These are phyloP conservation scores for Phellopilus nigrolimitatus DNA, from an alignment of 1,284 basidiomycete species.

Conservation along the genomic window DNA sequence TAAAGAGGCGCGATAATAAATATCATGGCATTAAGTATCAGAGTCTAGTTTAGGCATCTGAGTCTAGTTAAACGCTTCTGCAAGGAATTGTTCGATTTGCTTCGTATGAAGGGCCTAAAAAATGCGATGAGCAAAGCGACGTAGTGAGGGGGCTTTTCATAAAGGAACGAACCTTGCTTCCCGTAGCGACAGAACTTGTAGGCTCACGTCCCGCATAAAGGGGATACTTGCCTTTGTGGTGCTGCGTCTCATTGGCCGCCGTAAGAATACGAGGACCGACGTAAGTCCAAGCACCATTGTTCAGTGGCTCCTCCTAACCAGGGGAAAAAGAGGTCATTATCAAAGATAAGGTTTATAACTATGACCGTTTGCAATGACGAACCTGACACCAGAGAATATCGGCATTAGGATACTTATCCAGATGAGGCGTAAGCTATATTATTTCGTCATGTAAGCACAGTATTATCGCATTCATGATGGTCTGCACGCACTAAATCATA, in stretches of 20 bases:
- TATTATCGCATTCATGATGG: not conserved
- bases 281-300: conserved; percentile 93
- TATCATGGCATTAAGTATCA: not conserved
- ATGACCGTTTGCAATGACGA: conserved; percentile 11
- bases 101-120: conserved; percentile 15
- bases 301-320: conserved; percentile 77
- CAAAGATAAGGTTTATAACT: not conserved
- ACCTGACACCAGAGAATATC: conserved; percentile 90
- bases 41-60: not conserved
- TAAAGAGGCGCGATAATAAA: not conserved
- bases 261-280: conserved; percentile 86
- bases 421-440: conserved; percentile 75
- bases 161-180: conserved; percentile 64
- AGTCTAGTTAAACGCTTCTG: conserved; percentile 12
- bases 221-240: conserved; percentile 90
- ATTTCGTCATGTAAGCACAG: too few species aligned
- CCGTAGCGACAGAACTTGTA: conserved; percentile 86
- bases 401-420: conserved; percentile 96
- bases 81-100: conserved; percentile 18
- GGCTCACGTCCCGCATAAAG: conserved; percentile 84
- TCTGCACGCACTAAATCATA: conserved; percentile 69
- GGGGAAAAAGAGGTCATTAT: conserved; percentile 7
- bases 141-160: not conserved
- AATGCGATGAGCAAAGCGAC: not conserved
- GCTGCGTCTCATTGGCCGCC: conserved; percentile 75